These are phyloP conservation scores for Clarireedia homoeocarpa DNA, from an alignment of 2,329 filamentous ascomycete genomes.

Conservation along the genomic window DNA sequence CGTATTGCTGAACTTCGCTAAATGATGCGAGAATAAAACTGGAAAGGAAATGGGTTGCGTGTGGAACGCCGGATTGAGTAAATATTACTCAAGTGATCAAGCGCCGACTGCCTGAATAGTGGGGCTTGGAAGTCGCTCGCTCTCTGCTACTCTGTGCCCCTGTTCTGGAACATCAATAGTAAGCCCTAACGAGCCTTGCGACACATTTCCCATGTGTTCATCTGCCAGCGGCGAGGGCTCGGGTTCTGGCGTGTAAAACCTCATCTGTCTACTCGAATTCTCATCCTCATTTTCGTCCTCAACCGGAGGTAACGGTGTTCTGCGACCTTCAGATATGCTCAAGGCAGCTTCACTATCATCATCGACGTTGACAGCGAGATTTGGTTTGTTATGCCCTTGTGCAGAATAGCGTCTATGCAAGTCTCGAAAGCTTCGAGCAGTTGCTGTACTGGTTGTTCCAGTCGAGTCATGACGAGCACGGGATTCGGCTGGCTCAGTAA, in stretches of 20 bases:
- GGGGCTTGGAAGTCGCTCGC: constrained; percentile 3
- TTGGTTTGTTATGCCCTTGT: constrained; percentile 35
- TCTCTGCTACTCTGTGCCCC: not conserved
- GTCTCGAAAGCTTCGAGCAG: constrained; percentile 56
- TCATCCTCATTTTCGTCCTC: constrained; percentile 25
- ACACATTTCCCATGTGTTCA: not conserved
- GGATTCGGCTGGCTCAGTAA: constrained; percentile 36
- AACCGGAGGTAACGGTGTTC: constrained; percentile 48
- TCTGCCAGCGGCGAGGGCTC: not conserved
- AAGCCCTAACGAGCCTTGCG: not conserved
- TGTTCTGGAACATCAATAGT: not conserved
- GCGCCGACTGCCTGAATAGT: not conserved
- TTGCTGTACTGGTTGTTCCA: constrained; percentile 59
- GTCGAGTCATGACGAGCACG: constrained; percentile 49
- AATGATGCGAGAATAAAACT: constrained; percentile 1
- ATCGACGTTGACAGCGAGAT: constrained; percentile 16
- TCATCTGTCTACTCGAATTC: constrained; percentile 9
- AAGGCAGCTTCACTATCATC: constrained; percentile 53
- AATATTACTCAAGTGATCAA: not conserved
- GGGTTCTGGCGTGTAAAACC: constrained; percentile 18
- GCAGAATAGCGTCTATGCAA: constrained; percentile 53
- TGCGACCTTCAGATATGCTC: constrained; percentile 51
- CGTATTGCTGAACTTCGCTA: not conserved
- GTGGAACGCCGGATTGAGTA: not conserved
- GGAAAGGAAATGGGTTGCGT: not conserved